Evolutionary conservation across 495 filamentous ascomycete genomes (phyloP).

Genomic region (Penicillium lagena): DNA sequence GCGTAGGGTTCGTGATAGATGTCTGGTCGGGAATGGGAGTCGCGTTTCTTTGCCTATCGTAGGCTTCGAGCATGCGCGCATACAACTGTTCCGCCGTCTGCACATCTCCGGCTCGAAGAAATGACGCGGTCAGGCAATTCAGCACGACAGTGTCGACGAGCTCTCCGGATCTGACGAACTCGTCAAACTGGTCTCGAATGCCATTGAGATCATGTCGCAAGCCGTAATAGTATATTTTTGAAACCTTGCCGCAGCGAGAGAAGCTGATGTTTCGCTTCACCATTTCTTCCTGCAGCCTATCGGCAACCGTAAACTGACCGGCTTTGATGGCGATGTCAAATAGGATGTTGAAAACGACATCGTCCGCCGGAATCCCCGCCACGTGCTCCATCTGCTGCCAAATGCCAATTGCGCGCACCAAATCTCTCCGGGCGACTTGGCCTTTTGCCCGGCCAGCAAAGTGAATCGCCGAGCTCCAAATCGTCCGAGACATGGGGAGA

Average conservation of each 20-base stretch:
- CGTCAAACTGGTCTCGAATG: conserved; percentile 63
- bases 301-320: conserved; percentile 72
- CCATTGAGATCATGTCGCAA: conserved; percentile 59
- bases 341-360: conserved; percentile 83
- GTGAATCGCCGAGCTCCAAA: conserved; percentile 82
- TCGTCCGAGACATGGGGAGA: conserved; percentile 52
- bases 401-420: conserved; percentile 66
- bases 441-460: conserved; percentile 67
- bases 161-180: conserved; percentile 73
- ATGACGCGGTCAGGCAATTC: conserved; percentile 75
- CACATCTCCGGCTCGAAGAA: conserved; percentile 66
- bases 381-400: conserved; percentile 84
- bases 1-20: conserved; percentile 1
- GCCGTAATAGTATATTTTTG: conserved; percentile 77
- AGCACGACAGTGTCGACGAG: conserved; percentile 82
- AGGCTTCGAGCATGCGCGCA: conserved; percentile 62
- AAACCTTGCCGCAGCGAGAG: conserved; percentile 70
- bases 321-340: conserved; percentile 85
- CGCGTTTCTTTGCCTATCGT: conserved; percentile 13
- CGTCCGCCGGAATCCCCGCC: conserved; percentile 55
- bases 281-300: conserved; percentile 82
- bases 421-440: conserved; percentile 54
- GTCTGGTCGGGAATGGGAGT: background rate
- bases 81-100: conserved; percentile 72
- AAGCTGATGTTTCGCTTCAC: conserved; percentile 52